phyloP scores from a whole-genome alignment of 1,284 basidiomycete species.

The Cryptococcus sp. region DNA sequence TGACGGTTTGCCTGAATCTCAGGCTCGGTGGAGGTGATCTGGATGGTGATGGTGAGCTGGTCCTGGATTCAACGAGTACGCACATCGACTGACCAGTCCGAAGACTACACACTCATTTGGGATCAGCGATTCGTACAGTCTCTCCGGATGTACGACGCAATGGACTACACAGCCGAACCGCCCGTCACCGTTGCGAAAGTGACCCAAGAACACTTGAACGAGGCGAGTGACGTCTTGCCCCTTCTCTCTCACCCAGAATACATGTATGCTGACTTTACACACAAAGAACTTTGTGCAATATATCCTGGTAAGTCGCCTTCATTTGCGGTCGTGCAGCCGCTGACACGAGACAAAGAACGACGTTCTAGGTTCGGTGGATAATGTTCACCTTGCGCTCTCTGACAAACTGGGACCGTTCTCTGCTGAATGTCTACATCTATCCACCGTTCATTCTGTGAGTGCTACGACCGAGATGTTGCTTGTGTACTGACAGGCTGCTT shows the following conservation, averaged over 20 bases:
- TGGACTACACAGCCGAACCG: slow-evolving; percentile 47
- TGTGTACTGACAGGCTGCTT: slow-evolving; percentile 10
- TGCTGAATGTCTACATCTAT: slow-evolving; percentile 30
- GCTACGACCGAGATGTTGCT: neutral
- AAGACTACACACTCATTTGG: slow-evolving; percentile 54
- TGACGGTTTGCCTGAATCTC: slow-evolving; percentile 8
- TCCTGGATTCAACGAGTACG: neutral
- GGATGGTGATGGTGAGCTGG: slow-evolving; percentile 44
- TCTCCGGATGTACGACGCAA: slow-evolving; percentile 35
- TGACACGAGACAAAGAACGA: slow-evolving; percentile 33
- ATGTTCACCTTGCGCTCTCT: slow-evolving; percentile 47
- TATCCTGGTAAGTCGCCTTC: slow-evolving; percentile 31
- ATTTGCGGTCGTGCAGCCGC: too few relatives aligned
- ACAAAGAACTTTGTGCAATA: slow-evolving; percentile 49
- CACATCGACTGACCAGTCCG: neutral
- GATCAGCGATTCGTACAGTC: slow-evolving; percentile 45
- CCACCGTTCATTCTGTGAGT: slow-evolving; percentile 46
- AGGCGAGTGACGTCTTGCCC: slow-evolving; percentile 35
- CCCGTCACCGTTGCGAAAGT: slow-evolving; percentile 42
- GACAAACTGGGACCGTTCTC: slow-evolving; percentile 34
- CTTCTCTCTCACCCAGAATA: neutral
- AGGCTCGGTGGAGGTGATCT: slow-evolving; percentile 54
- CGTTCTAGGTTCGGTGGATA: slow-evolving; percentile 50
- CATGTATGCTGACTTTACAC: slow-evolving; percentile 6
- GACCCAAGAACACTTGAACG: slow-evolving; percentile 46